Base-by-base conservation (phyloP, 306 rosid species). In the Cucurbita moschata region DNA sequence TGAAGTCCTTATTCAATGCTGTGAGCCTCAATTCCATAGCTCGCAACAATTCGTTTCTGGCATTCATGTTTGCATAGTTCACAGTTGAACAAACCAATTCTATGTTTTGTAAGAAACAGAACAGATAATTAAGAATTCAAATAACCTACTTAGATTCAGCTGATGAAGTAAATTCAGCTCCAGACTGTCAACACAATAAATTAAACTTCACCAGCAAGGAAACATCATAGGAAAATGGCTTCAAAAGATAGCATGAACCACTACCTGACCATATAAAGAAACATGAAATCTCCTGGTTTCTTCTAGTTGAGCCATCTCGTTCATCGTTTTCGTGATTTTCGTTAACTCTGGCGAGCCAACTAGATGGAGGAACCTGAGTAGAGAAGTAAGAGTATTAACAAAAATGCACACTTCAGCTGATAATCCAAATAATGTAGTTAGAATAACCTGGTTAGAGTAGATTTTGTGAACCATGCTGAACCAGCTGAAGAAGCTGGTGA, bases 261-360 rank as follows among this genome's bases (percentile, higher is more conserved):
- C 79, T 81, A 94, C 98, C 98, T 90, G 83, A 72, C 85, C 95
- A 68, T 94, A 86, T 77, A 94, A 84, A 79, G 95, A 87, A 81
- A 84, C 80, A 81, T 90, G 98, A 78, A 94, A 90, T 43, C 77
- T 89, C 81, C 75, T 94, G 49, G 97, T 80, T 65, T 90, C 97
- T 84, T 90, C 95, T 86, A 94, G 85, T 63, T 84, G 96, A 77
- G 85, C 81, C 91, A 94, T 94, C 87, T 94, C 98, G 62, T 86
- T 72, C 69, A 85, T 74, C 78, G 82, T 76, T 78, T 83, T 77
- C 64, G 73, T 77, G 58, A 43, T 65, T 21, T 70, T 69, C 61
- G 79, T 71, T 77, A 86, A 76, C 76, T 85, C 95, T 3, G 88
- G 87, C 37, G 91, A 94, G 81, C 82, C 79, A 78, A 81, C 83